Evolutionary conservation across 108 stramenopile genomes (phyloP).

Genomic region (Cyclotella cryptica): DNA sequence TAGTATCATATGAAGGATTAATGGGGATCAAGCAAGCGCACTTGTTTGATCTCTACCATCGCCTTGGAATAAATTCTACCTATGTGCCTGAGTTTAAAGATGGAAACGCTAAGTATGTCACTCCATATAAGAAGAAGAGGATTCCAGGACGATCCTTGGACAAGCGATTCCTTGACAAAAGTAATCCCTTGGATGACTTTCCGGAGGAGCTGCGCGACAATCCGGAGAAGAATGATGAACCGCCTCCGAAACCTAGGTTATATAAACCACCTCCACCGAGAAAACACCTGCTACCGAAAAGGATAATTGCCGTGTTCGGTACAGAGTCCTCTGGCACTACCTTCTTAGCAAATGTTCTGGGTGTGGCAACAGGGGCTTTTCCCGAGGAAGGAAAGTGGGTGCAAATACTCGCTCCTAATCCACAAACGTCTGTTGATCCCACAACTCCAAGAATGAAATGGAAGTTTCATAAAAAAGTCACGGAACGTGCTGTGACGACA

Average conservation of each 20-base stretch:
- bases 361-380: slow-evolving; percentile 36
- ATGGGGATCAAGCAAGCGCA: slow-evolving; percentile 38
- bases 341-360: slow-evolving; percentile 36
- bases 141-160: not conserved
- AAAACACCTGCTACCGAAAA: slow-evolving; percentile 31
- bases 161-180: not conserved
- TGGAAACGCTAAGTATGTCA: slow-evolving; percentile 35
- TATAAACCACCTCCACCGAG: slow-evolving; percentile 20
- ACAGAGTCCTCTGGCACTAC: slow-evolving; percentile 49
- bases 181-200: not conserved
- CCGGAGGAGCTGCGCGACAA: not conserved
- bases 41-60: slow-evolving; percentile 41
- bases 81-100: slow-evolving; percentile 41
- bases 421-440: not conserved
- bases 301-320: slow-evolving; percentile 45
- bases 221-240: not conserved
- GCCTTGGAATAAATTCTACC: slow-evolving; percentile 45
- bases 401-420: slow-evolving; percentile 3
- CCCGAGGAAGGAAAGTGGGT: slow-evolving; percentile 22
- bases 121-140: slow-evolving; percentile 7
- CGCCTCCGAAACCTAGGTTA: slow-evolving; percentile 4
- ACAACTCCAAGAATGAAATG: not conserved
- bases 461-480: slow-evolving; percentile 3
- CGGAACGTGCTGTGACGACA: not conserved
- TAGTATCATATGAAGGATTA: slow-evolving; percentile 52